Percentiles rank a stretch among this genome's conserved stretches.
phyloP scores from a whole-genome alignment of 768 basidiomycete genomes.

The Asterophora parasitica region DNA sequence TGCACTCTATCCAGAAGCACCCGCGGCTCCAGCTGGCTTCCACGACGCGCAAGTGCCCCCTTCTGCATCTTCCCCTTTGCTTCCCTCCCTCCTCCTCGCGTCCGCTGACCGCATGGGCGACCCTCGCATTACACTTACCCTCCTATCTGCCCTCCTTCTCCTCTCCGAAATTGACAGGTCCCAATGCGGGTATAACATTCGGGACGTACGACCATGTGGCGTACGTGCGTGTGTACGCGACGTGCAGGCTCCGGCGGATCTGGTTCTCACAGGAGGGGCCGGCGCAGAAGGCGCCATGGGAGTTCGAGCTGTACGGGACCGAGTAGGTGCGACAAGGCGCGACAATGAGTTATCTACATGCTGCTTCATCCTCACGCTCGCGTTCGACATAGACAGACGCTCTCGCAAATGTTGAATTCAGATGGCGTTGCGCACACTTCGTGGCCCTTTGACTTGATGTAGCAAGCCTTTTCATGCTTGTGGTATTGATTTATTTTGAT shows the following conservation, averaged over 20 bases:
- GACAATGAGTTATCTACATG: too few species aligned
- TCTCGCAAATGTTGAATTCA: too few species aligned
- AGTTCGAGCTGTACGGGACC: slow-evolving; percentile 61
- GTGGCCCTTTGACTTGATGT: too few species aligned
- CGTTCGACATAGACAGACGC: too few species aligned
- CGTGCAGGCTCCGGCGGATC: slow-evolving; percentile 68
- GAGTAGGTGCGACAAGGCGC: slow-evolving; percentile 5
- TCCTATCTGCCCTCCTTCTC: slow-evolving; percentile 58
- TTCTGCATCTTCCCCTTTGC: slow-evolving; percentile 67
- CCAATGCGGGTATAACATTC: slow-evolving; percentile 27
- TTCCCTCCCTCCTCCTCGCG: slow-evolving; percentile 54
- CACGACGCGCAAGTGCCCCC: slow-evolving; percentile 36
- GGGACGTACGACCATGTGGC: slow-evolving; percentile 61
- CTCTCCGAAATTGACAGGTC: slow-evolving; percentile 33
- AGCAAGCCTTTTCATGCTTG: too few species aligned
- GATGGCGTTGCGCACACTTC: too few species aligned
- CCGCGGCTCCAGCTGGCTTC: slow-evolving; percentile 34
- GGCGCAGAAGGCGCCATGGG: slow-evolving; percentile 59
- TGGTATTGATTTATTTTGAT: too few species aligned
- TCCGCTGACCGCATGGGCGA: slow-evolving; percentile 67
- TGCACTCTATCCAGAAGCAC: slow-evolving; percentile 38
- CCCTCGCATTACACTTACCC: slow-evolving; percentile 56
- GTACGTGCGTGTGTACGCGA: slow-evolving; percentile 75
- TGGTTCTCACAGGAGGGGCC: slow-evolving; percentile 65
- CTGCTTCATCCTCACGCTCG: too few species aligned